Percentiles rank a stretch among this genome's conserved stretches.
Conservation (phyloP, 1,284 basidiomycete genomes). For the Psilocybe mexicana region DNA sequence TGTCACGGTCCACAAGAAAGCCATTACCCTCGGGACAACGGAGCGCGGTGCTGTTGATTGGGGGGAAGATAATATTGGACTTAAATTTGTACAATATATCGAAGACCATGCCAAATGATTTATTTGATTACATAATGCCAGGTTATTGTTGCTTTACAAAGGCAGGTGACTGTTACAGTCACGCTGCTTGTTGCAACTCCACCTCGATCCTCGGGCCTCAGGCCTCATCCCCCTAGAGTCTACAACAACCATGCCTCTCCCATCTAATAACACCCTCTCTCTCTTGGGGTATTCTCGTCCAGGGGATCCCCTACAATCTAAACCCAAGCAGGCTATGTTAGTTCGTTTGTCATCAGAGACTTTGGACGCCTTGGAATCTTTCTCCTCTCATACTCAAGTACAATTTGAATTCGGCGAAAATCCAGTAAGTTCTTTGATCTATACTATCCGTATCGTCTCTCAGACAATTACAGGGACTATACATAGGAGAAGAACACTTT, state of each 20-base stretch:
- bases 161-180: too few species aligned
- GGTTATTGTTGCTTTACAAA: too few species aligned
- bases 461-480: conserved; percentile 50
- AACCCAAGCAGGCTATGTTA: conserved; percentile 70
- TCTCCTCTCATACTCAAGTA: conserved; percentile 46
- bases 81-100: conserved; percentile 78
- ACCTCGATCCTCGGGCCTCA: not conserved
- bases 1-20: conserved; percentile 83
- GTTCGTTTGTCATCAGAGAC: conserved; percentile 70
- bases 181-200: not conserved
- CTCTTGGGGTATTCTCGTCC: conserved; percentile 56
- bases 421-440: conserved; percentile 43
- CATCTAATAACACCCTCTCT: conserved; percentile 49
- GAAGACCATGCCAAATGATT: conserved; percentile 54
- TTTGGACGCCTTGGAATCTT: conserved; percentile 60
- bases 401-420: conserved; percentile 60
- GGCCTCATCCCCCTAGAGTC: not conserved
- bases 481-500: conserved; percentile 63
- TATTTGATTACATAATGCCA: not conserved
- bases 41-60: conserved; percentile 79
- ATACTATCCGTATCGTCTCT: conserved; percentile 4
- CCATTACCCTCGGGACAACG: conserved; percentile 81
- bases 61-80: conserved; percentile 71
- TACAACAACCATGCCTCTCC: conserved; percentile 58
- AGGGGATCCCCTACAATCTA: conserved; percentile 53